These are phyloP conservation scores for Kuraishia piskuri DNA, from an alignment of 805 yeast genomes.

Conservation along the genomic window DNA sequence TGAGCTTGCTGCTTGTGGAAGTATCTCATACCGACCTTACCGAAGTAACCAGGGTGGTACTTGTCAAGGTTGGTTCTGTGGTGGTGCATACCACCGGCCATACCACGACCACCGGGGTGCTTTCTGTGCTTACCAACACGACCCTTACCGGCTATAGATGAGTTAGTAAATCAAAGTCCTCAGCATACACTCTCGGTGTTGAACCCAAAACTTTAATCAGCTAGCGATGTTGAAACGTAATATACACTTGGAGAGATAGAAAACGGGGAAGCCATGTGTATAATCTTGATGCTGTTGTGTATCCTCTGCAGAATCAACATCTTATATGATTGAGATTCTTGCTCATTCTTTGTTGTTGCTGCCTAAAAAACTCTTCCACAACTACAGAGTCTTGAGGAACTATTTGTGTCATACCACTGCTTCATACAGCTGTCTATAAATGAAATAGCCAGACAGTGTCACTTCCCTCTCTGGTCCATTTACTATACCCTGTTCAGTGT, in stretches of 20 bases:
- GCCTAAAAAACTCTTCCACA: not conserved
- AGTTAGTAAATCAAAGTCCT: slow-evolving; percentile 12
- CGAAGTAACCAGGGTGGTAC: slow-evolving; percentile 99
- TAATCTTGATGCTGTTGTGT: too few species aligned
- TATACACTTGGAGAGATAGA: too few species aligned
- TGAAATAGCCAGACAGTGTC: not conserved
- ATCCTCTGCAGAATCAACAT: too few species aligned
- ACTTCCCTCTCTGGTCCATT: not conserved
- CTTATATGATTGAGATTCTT: not conserved
- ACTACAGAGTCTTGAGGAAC: not conserved
- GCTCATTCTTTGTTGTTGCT: not conserved
- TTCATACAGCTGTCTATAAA: not conserved
- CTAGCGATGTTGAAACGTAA: not conserved
- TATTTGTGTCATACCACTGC: not conserved
- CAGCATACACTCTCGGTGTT: not conserved
- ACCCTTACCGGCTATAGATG: slow-evolving; percentile 93
- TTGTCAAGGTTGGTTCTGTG: slow-evolving; percentile 99
- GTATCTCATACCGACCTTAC: slow-evolving; percentile 99
- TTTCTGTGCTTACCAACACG: slow-evolving; percentile 99
- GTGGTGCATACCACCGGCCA: slow-evolving; percentile 99
- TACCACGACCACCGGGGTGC: slow-evolving; percentile 99
- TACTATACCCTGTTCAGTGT: not conserved
- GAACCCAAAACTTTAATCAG: not conserved
- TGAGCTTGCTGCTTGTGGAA: slow-evolving; percentile 93
- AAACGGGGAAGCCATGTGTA: too few species aligned